These are phyloP conservation scores for Dendrobium officinale DNA, from an alignment of 106 monocot genomes.

Conservation along the genomic window DNA sequence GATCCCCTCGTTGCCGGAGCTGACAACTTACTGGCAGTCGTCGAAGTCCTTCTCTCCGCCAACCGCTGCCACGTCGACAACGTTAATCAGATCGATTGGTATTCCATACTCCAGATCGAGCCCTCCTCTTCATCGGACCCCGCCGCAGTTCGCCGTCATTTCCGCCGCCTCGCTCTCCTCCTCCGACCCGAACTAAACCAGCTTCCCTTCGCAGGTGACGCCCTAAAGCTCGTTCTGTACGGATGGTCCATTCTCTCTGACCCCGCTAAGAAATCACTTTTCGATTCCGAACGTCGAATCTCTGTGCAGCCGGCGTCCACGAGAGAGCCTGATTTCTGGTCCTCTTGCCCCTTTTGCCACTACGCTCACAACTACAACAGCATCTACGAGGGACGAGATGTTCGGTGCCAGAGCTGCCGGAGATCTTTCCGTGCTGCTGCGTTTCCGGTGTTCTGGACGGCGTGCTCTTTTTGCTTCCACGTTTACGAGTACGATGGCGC, in stretches of 20 bases:
- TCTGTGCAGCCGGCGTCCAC: not conserved
- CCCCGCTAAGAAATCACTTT: slow-evolving; percentile 30
- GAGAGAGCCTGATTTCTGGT: slow-evolving; percentile 25
- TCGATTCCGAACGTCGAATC: slow-evolving; percentile 26
- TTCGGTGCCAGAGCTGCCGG: slow-evolving; percentile 33
- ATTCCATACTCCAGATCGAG: slow-evolving; percentile 55
- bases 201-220: slow-evolving; percentile 10
- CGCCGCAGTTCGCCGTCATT: slow-evolving; percentile 7
- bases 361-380: slow-evolving; percentile 21
- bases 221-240: slow-evolving; percentile 25
- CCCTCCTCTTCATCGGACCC: slow-evolving; percentile 15
- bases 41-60: slow-evolving; percentile 47
- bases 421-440: not conserved
- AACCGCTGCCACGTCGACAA: slow-evolving; percentile 17
- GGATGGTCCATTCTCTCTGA: slow-evolving; percentile 38
- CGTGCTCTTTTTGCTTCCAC: slow-evolving; percentile 51
- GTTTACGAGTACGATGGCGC: slow-evolving; percentile 47
- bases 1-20: slow-evolving; percentile 38
- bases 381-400: slow-evolving; percentile 7
- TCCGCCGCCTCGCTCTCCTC: slow-evolving; percentile 50
- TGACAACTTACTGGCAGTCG: slow-evolving; percentile 50
- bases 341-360: slow-evolving; percentile 21
- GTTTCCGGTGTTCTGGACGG: slow-evolving; percentile 53
- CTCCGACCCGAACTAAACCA: slow-evolving; percentile 21
- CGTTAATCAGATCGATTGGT: slow-evolving; percentile 36